A percentile compares a stretch with the other conserved stretches of the same genome.
These are phyloP conservation scores for Crithidia thermophila DNA, from an alignment of 208 protist genomes.

Conservation along the genomic window DNA sequence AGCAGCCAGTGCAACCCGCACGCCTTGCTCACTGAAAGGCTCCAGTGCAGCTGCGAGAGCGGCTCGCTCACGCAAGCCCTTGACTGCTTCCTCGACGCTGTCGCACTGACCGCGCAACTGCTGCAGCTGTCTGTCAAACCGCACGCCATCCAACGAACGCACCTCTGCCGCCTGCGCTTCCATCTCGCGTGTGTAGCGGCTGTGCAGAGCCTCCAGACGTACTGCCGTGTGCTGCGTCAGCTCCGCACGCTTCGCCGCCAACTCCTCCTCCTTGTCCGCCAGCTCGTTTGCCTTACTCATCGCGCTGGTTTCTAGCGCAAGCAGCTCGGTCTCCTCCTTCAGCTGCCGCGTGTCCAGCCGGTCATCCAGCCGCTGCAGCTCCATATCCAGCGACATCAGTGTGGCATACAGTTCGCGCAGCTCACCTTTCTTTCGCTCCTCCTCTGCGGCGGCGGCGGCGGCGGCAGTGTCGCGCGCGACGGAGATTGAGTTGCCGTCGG, in stretches of 20 bases:
- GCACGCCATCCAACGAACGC: slow-evolving; percentile 29
- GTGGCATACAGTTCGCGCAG: slow-evolving; percentile 44
- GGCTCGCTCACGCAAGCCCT: slow-evolving; percentile 27
- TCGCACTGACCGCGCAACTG: slow-evolving; percentile 14
- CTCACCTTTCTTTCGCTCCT: slow-evolving; percentile 14
- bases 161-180: slow-evolving; percentile 39
- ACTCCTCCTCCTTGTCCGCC: slow-evolving; percentile 28
- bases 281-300: slow-evolving; percentile 58
- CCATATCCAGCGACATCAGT: slow-evolving; percentile 52
- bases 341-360: slow-evolving; percentile 47
- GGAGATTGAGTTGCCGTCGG: not conserved
- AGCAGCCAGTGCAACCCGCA: slow-evolving; percentile 18
- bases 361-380: slow-evolving; percentile 39
- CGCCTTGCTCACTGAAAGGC: slow-evolving; percentile 33
- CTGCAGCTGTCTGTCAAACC: slow-evolving; percentile 44
- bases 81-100: slow-evolving; percentile 17
- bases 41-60: slow-evolving; percentile 32
- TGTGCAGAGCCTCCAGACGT: slow-evolving; percentile 31
- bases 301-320: slow-evolving; percentile 53
- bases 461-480: not conserved
- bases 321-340: slow-evolving; percentile 62
- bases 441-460: not conserved
- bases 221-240: slow-evolving; percentile 34
- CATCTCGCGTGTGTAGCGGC: slow-evolving; percentile 32
- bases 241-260: slow-evolving; percentile 25